Evolutionary conservation across 2,329 filamentous ascomycete genomes (phyloP), one percentile per base, ranked within the genome.

Genomic region (Nemania sp.): DNA sequence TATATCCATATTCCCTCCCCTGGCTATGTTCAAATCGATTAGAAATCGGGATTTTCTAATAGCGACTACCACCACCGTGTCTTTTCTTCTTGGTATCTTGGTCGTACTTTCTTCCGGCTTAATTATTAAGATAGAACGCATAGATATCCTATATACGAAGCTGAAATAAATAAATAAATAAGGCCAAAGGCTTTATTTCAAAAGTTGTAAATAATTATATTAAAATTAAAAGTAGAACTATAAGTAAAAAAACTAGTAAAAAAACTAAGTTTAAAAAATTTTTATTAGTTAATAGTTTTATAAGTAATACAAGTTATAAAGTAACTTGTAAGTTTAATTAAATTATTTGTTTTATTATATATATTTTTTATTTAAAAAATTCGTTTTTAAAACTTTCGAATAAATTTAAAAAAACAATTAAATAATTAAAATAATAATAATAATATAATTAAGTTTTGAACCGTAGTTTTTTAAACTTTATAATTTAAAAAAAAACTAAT

Each of bases 101-200:
- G 44, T 53, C 22, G 39, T 19, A 8, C 7, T 53, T 5, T 48
- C 44, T 2, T 14, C 50, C 23, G n/a, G n/a, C n/a, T n/a, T n/a
- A 34, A 34, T 34, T 34, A 34, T 34, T 34, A 34, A 34, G 11
- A 34, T 11, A 11, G 15, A 11, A 34, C 15, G 5, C 11, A 11
- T 34, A 34, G 15, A 34, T 11, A 34, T 8, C 12, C 15, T 34
- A 34, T 34, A 34, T 6, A 34, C 11, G 15, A 34, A 34, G 12
- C 6, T 6, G 15, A 11, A 34, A 34, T 15, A 11, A 34, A n/a
- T 34, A 34, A 11, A 11, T 11, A 11, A 34, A 34, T 6, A 28
- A 28, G 12, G 12, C 6, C 12, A 28, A 28, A 28, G 12, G n/a
- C n/a, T n/a, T n/a, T n/a, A n/a, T n/a, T n/a, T n/a, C n/a, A n/a